A percentile compares a stretch with the other conserved stretches of the same genome.
Conservation (phyloP, 768 basidiomycete genomes). For the Auricularia auricula-judae region DNA sequence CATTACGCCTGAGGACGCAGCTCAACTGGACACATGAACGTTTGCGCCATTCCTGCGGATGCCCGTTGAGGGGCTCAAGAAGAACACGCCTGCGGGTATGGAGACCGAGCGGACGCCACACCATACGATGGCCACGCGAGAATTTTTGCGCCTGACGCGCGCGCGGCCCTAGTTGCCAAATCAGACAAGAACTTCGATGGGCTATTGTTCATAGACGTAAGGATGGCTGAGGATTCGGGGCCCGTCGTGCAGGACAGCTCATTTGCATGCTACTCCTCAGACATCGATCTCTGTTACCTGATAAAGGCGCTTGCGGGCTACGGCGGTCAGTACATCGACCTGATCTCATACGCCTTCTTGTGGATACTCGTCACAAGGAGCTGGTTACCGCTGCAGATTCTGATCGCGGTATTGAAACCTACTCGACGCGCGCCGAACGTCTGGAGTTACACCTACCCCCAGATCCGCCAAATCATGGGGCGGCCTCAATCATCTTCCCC, state of each 20-base stretch:
- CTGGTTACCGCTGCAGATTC: background rate
- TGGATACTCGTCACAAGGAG: background rate
- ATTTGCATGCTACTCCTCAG: background rate
- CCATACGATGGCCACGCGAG: background rate
- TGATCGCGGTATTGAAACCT: background rate
- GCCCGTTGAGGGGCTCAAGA: background rate
- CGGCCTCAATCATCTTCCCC: background rate
- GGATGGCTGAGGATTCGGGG: background rate
- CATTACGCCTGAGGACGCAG: background rate
- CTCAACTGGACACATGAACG: background rate
- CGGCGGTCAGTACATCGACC: background rate
- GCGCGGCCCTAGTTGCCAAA: background rate
- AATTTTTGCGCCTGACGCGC: background rate
- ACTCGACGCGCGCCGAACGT: background rate
- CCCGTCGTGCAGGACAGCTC: background rate
- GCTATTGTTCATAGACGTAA: background rate
- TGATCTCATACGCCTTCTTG: background rate
- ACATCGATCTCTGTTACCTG: background rate
- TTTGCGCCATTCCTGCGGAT: background rate
- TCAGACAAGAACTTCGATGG: background rate
- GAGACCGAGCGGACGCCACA: background rate
- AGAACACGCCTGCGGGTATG: background rate
- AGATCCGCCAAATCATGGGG: background rate
- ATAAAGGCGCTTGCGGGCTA: background rate
- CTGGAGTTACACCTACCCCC: background rate